A percentile compares a stretch with the other conserved stretches of the same genome.
phyloP scores from a whole-genome alignment of 768 basidiomycete species.

The Leccinum arenicola region DNA sequence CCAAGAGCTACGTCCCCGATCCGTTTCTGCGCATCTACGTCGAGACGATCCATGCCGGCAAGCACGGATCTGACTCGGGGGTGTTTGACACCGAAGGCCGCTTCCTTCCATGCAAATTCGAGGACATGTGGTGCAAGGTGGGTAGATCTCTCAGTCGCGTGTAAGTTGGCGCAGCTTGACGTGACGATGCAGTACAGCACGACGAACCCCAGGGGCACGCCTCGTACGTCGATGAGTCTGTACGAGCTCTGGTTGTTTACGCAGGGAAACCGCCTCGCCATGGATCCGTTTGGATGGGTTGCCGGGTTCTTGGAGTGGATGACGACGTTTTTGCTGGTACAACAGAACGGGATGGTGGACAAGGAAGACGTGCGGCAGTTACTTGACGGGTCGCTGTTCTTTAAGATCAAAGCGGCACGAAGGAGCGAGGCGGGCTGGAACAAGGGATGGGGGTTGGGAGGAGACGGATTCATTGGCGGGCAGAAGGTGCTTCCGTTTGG shows the following conservation, averaged over 20 bases:
- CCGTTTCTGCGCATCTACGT: slow-evolving; percentile 41
- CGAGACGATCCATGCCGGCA: slow-evolving; percentile 33
- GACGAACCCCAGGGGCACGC: slow-evolving; percentile 5
- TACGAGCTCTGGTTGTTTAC: slow-evolving; percentile 31
- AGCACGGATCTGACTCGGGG: slow-evolving; percentile 46
- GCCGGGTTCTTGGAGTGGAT: slow-evolving; percentile 39
- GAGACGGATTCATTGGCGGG: slow-evolving; percentile 32
- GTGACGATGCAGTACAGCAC: slow-evolving; percentile 13
- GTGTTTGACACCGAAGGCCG: slow-evolving; percentile 40
- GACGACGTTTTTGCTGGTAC: slow-evolving; percentile 39
- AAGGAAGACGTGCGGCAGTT: slow-evolving; percentile 42
- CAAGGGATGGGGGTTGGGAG: slow-evolving; percentile 31
- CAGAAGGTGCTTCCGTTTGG: slow-evolving; percentile 29
- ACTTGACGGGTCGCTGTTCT: slow-evolving; percentile 41
- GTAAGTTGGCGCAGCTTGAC: not conserved
- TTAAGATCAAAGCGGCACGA: slow-evolving; percentile 30
- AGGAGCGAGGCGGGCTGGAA: slow-evolving; percentile 21
- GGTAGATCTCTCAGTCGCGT: not conserved
- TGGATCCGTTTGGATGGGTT: slow-evolving; percentile 37
- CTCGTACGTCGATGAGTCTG: slow-evolving; percentile 27
- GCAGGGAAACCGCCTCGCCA: slow-evolving; percentile 31
- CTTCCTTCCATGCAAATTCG: slow-evolving; percentile 41
- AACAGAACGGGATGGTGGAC: slow-evolving; percentile 36
- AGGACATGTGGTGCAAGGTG: slow-evolving; percentile 43
- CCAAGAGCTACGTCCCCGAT: slow-evolving; percentile 34